phyloP scores from a whole-genome alignment of 148 eudicot species.

The Amaranthus cruentus region DNA sequence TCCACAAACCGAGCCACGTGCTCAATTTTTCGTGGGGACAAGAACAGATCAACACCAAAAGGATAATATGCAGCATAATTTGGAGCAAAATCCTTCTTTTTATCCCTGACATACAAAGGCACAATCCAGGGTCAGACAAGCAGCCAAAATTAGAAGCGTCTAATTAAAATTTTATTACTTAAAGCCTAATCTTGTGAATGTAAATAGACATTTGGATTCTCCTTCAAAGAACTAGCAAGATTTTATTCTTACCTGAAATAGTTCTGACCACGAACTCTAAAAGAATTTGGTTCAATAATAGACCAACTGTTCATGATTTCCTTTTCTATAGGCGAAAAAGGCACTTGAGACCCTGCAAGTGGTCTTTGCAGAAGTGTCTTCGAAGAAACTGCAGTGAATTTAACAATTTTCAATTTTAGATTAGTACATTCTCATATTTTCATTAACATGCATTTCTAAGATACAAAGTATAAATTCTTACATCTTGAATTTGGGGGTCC shows the following conservation, averaged over 20 bases:
- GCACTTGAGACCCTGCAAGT: slow-evolving; percentile 92
- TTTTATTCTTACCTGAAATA: slow-evolving; percentile 57
- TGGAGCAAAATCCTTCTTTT: slow-evolving; percentile 82
- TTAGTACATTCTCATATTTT: not conserved
- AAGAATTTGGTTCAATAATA: slow-evolving; percentile 56
- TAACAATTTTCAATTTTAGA: not conserved
- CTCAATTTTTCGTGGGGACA: slow-evolving; percentile 78
- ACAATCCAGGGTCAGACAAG: slow-evolving; percentile 12
- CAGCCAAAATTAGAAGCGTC: not conserved
- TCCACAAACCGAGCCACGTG: slow-evolving; percentile 87
- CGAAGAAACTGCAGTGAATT: slow-evolving; percentile 56
- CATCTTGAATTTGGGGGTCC: slow-evolving; percentile 51
- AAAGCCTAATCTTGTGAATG: not conserved
- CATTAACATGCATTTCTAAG: not conserved
- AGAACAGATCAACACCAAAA: slow-evolving; percentile 82
- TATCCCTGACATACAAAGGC: slow-evolving; percentile 55
- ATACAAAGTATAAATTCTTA: slow-evolving; percentile 6
- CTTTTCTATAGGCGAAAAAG: slow-evolving; percentile 75
- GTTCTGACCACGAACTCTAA: slow-evolving; percentile 71
- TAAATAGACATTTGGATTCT: not conserved
- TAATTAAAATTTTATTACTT: not conserved
- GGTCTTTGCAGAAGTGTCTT: slow-evolving; percentile 84
- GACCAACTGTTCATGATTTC: slow-evolving; percentile 82
- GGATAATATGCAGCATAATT: slow-evolving; percentile 77
- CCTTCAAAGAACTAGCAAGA: slow-evolving; percentile 4